These are phyloP conservation scores for Xylariomycetidae sp. DNA, from an alignment of 2,329 filamentous ascomycete genomes.

Conservation along the genomic window DNA sequence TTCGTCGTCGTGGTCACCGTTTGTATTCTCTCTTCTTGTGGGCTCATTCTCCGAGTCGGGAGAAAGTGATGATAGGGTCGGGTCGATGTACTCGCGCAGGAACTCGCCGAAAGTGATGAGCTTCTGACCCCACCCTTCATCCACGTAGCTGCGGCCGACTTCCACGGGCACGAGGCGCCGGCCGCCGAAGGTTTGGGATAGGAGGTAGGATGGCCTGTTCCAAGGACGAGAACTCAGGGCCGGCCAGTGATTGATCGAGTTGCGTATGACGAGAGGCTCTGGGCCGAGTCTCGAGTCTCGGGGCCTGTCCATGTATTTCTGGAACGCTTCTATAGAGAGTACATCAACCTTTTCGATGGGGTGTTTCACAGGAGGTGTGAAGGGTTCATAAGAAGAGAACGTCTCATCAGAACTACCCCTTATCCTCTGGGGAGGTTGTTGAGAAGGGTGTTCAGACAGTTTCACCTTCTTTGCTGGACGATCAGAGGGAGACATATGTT, in stretches of 20 bases:
- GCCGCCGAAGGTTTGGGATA: constrained; percentile 69
- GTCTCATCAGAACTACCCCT: constrained; percentile 8
- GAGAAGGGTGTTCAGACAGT: constrained; percentile 2
- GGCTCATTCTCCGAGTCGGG: too few species aligned
- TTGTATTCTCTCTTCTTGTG: too few species aligned
- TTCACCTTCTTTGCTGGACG: constrained; percentile 5
- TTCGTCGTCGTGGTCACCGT: neutral
- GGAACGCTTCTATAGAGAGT: constrained; percentile 56
- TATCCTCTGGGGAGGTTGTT: neutral
- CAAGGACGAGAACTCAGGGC: constrained; percentile 66
- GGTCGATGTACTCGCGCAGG: constrained; percentile 54
- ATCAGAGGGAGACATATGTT: neutral
- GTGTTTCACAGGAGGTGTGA: constrained; percentile 36
- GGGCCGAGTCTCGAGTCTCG: constrained; percentile 34
- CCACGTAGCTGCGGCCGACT: constrained; percentile 81
- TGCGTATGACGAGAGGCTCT: constrained; percentile 65
- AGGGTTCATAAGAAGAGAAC: constrained; percentile 33
- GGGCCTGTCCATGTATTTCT: constrained; percentile 51
- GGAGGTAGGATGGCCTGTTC: constrained; percentile 69
- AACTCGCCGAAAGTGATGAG: constrained; percentile 74
- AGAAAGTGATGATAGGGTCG: constrained; percentile 13
- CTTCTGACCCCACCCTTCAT: constrained; percentile 77
- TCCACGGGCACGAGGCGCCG: constrained; percentile 81
- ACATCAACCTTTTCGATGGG: constrained; percentile 38
- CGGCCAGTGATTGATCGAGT: constrained; percentile 68